These are phyloP conservation scores for Striga asiatica DNA, from an alignment of 257 asterid species.

Conservation along the genomic window DNA sequence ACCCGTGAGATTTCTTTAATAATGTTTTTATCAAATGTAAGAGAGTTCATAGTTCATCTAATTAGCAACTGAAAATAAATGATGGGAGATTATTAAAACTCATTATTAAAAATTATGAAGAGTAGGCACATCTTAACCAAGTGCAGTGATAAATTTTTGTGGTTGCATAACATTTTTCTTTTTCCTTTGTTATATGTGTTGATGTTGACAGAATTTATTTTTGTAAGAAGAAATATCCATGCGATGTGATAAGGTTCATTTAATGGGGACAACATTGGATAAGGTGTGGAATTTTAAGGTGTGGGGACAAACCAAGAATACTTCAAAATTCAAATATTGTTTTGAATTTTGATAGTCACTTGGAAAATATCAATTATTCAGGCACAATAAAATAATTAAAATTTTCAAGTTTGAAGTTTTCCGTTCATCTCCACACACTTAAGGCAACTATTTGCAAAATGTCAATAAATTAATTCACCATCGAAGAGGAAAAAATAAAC, in stretches of 20 bases:
- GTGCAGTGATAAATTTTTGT: background rate
- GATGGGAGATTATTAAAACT: too few species aligned
- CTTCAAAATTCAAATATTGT: background rate
- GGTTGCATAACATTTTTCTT: background rate
- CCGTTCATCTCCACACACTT: background rate
- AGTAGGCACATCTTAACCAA: too few species aligned
- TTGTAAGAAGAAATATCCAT: background rate
- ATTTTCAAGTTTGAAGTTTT: too few species aligned
- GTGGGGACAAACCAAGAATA: conserved; percentile 1
- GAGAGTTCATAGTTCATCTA: too few species aligned
- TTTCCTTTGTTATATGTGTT: background rate
- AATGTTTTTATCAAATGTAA: too few species aligned
- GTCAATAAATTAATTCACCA: too few species aligned
- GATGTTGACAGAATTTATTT: background rate
- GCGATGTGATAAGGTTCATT: conserved; percentile 7
- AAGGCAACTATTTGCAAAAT: background rate
- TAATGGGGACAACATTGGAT: conserved; percentile 11
- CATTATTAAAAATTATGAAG: too few species aligned
- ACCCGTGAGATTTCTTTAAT: too few species aligned
- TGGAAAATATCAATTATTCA: conserved; percentile 11
- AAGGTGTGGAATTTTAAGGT: conserved; percentile 6
- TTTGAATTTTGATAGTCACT: background rate
- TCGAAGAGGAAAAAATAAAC: too few species aligned
- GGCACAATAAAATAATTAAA: too few species aligned
- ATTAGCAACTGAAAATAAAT: too few species aligned